phyloP scores from a whole-genome alignment of 306 rosid genomes.

The Vigna angularis region DNA sequence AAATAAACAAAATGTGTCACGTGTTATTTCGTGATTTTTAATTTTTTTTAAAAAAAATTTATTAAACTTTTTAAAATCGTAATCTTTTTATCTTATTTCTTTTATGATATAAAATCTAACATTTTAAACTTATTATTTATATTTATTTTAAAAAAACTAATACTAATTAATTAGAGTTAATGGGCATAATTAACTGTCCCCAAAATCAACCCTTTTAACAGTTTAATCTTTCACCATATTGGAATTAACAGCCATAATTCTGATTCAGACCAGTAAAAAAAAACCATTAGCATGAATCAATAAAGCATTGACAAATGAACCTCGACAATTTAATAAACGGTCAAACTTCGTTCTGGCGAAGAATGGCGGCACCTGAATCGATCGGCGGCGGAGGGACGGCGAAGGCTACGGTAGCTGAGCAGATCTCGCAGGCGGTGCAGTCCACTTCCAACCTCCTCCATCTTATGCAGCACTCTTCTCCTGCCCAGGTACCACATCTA shows the following conservation, averaged over 20 bases:
- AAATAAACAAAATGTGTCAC: too few species aligned
- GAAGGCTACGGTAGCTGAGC: constrained; percentile 71
- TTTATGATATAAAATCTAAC: too few species aligned
- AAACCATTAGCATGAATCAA: background rate
- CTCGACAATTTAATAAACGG: background rate
- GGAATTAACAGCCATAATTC: background rate
- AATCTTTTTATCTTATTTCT: too few species aligned
- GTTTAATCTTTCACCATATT: background rate
- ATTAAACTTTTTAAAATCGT: too few species aligned
- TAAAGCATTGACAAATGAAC: constrained; percentile 32
- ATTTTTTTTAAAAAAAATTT: too few species aligned
- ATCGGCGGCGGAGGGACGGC: constrained; percentile 55
- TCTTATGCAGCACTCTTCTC: constrained; percentile 86
- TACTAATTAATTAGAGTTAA: too few species aligned
- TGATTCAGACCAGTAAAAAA: constrained; percentile 6
- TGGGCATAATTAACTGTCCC: too few species aligned
- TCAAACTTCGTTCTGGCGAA: constrained; percentile 38
- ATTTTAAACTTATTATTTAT: too few species aligned
- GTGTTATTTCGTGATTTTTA: too few species aligned
- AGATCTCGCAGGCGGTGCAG: constrained; percentile 82
- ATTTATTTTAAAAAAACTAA: too few species aligned
- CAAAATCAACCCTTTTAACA: background rate
- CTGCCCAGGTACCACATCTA: constrained; percentile 60
- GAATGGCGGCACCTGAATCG: constrained; percentile 62
- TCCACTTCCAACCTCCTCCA: constrained; percentile 89